phyloP scores from a whole-genome alignment of 2,329 filamentous ascomycete genomes.

The Corynespora cassiicola region DNA sequence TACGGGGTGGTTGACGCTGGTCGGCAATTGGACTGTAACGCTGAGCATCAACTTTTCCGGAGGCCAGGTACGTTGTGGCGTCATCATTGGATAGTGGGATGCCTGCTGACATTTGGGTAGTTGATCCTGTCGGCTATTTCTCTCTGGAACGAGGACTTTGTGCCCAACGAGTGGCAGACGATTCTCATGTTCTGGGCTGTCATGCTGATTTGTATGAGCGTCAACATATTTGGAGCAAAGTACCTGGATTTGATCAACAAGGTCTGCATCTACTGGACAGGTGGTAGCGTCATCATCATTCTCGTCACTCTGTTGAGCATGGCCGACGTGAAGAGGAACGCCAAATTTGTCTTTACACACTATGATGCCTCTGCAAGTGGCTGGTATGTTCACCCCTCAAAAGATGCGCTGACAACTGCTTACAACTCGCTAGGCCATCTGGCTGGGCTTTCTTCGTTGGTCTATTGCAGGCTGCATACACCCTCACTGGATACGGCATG shows the following conservation, averaged over 20 bases:
- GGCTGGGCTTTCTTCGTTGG: slow-evolving; percentile 79
- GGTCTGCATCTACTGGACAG: slow-evolving; percentile 76
- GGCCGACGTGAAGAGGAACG: slow-evolving; percentile 64
- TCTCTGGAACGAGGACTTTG: slow-evolving; percentile 74
- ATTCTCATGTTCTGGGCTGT: slow-evolving; percentile 76
- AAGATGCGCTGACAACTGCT: slow-evolving; percentile 2
- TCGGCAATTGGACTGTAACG: slow-evolving; percentile 76
- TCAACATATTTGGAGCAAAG: slow-evolving; percentile 70
- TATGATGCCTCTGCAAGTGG: slow-evolving; percentile 71
- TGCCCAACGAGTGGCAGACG: slow-evolving; percentile 72
- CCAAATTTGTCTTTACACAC: slow-evolving; percentile 71
- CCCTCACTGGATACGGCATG: slow-evolving; percentile 72
- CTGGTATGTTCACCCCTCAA: slow-evolving; percentile 54
- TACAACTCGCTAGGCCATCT: slow-evolving; percentile 53
- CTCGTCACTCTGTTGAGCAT: slow-evolving; percentile 68
- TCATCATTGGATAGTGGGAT: too few species aligned
- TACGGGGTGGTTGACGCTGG: slow-evolving; percentile 74
- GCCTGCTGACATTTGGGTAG: too few species aligned
- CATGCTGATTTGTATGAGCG: slow-evolving; percentile 67
- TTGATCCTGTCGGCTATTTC: slow-evolving; percentile 71
- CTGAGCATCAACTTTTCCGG: slow-evolving; percentile 73
- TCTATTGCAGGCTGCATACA: slow-evolving; percentile 69
- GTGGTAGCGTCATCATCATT: slow-evolving; percentile 70
- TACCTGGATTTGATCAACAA: slow-evolving; percentile 74
- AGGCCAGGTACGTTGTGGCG: slow-evolving; percentile 54